phyloP scores from a whole-genome alignment of 2,329 filamentous ascomycete species.

The Neofusicoccum sp. region DNA sequence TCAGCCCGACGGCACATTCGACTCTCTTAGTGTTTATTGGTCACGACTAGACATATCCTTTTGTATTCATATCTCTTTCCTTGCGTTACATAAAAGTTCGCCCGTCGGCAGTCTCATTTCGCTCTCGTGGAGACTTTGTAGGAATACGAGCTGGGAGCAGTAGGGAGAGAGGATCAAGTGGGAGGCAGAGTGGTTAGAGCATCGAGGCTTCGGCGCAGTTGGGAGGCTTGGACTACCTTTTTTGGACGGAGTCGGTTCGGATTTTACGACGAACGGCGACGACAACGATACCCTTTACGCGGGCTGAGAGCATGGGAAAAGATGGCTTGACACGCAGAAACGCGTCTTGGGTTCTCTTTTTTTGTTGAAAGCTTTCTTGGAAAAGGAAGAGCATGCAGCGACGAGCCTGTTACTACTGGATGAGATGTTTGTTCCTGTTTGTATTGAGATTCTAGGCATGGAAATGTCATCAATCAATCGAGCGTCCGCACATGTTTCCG shows the following conservation, averaged over 20 bases:
- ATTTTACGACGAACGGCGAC: constrained; percentile 8
- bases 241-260: constrained; percentile 15
- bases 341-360: constrained; percentile 6
- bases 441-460: constrained; percentile 4
- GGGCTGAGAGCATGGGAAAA: constrained; percentile 11
- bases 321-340: constrained; percentile 15
- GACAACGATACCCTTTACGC: constrained; percentile 9
- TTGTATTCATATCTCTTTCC: constrained; percentile 7
- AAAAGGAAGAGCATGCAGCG: constrained; percentile 11
- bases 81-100: constrained; percentile 16
- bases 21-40: constrained; percentile 10
- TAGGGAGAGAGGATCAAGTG: not conserved
- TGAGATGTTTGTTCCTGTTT: constrained; percentile 14
- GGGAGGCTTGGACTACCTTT: constrained; percentile 4
- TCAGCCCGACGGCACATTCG: constrained; percentile 11
- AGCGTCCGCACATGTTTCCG: not conserved
- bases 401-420: constrained; percentile 14
- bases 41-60: constrained; percentile 10
- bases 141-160: constrained; percentile 15
- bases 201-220: constrained; percentile 5
- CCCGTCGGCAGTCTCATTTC: constrained; percentile 14
- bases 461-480: constrained; percentile 10
- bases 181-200: not conserved
- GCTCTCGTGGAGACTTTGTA: constrained; percentile 3
- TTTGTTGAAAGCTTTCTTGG: constrained; percentile 6